Percentiles rank a stretch among this genome's conserved stretches.
Conservation (phyloP, 75 land plant genomes). For the Pinus albicaulis region DNA sequence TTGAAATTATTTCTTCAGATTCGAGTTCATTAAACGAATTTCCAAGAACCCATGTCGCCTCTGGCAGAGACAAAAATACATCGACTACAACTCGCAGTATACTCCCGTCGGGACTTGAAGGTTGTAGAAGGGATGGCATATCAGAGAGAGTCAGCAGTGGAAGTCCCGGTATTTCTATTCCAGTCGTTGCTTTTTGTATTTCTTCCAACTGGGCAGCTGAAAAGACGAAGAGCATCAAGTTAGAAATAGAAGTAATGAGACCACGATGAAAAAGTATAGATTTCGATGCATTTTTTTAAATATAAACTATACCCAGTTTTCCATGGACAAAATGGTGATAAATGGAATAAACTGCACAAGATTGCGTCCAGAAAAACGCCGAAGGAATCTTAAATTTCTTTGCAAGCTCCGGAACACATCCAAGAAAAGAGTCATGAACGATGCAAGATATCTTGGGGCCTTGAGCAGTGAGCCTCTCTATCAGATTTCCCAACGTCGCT, state of each 20-base stretch:
- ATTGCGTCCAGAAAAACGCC: constrained; percentile 66
- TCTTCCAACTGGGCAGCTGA: too few species aligned
- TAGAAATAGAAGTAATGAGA: too few species aligned
- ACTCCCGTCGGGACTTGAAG: not conserved
- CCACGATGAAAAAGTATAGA: too few species aligned
- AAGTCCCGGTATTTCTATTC: not conserved
- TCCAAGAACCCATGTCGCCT: not conserved
- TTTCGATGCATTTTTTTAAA: too few species aligned
- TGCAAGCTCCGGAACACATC: constrained; percentile 55
- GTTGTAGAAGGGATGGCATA: not conserved
- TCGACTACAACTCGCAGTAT: not conserved
- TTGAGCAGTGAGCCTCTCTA: constrained; percentile 13
- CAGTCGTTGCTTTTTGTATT: too few species aligned
- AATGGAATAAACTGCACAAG: constrained; percentile 18
- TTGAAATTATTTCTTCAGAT: too few species aligned
- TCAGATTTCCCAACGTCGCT: constrained; percentile 13
- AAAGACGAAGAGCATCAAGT: too few species aligned
- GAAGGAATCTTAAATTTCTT: constrained; percentile 26
- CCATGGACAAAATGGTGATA: too few species aligned
- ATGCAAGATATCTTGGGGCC: constrained; percentile 40
- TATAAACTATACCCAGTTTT: too few species aligned
- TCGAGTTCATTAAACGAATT: not conserved
- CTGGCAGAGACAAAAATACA: not conserved
- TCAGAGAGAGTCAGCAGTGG: not conserved
- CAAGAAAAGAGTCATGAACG: constrained; percentile 42